These are phyloP conservation scores for Suillus tomentosus DNA, from an alignment of 768 basidiomycete genomes.

Conservation along the genomic window DNA sequence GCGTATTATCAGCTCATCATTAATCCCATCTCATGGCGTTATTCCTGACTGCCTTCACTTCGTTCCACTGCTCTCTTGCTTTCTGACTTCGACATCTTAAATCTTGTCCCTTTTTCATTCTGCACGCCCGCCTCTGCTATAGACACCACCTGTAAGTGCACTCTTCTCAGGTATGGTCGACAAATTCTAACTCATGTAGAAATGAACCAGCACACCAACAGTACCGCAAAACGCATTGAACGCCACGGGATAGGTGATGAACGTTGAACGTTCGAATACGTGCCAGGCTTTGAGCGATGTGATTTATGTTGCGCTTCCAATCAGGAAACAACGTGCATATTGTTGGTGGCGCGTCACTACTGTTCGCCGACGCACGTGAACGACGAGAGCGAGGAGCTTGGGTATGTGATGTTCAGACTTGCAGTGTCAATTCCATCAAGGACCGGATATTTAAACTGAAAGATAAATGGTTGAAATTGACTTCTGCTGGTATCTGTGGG, in stretches of 20 bases:
- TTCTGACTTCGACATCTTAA: not conserved
- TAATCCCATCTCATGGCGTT: constrained; percentile 6
- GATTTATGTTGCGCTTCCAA: constrained; percentile 35
- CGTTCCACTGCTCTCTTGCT: not conserved
- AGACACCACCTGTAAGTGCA: constrained; percentile 41
- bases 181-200: constrained; percentile 37
- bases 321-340: not conserved
- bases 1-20: not conserved
- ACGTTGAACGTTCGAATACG: constrained; percentile 35
- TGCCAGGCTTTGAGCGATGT: constrained; percentile 44
- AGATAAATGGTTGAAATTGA: not conserved
- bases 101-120: not conserved
- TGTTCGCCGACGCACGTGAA: not conserved
- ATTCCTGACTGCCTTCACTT: not conserved
- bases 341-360: not conserved
- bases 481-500: constrained; percentile 24
- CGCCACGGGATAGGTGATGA: constrained; percentile 12
- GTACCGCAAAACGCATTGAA: not conserved
- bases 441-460: not conserved
- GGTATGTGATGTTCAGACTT: constrained; percentile 42
- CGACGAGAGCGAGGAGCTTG: constrained; percentile 37
- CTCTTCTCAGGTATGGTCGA: constrained; percentile 44
- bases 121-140: not conserved
- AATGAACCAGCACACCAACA: not conserved
- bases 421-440: not conserved